Conservation (phyloP, 805 yeast species). For the Debaryomyces prosopidis region DNA sequence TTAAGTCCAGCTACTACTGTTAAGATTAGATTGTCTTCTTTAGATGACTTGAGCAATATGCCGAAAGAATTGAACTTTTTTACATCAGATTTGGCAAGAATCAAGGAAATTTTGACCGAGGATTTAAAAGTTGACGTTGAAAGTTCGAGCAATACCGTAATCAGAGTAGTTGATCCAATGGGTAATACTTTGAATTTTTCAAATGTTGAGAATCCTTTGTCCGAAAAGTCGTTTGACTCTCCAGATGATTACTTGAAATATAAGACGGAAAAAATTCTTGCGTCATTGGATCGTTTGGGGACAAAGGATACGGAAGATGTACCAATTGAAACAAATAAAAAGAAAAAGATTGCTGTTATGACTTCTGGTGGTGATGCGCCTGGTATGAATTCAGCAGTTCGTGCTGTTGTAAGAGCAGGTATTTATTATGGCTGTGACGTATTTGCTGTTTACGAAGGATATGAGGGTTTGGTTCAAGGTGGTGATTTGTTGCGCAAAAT, state of each 20-base stretch:
- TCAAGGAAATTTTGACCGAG: constrained; percentile 17
- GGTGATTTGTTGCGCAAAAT: constrained; percentile 60
- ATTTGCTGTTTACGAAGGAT: constrained; percentile 72
- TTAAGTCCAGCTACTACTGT: constrained; percentile 30
- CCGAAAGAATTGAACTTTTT: constrained; percentile 30
- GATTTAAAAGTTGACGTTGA: constrained; percentile 2
- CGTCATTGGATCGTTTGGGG: constrained; percentile 9
- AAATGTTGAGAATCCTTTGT: constrained; percentile 20
- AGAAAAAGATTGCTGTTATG: constrained; percentile 68
- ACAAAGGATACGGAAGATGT: background rate
- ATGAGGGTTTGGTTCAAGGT: constrained; percentile 69
- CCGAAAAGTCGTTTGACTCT: constrained; percentile 16
- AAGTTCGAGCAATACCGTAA: constrained; percentile 8
- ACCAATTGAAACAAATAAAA: constrained; percentile 13
- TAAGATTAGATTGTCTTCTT: constrained; percentile 34
- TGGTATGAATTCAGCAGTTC: constrained; percentile 76
- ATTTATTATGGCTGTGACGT: constrained; percentile 64
- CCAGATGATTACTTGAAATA: constrained; percentile 29
- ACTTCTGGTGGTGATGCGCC: constrained; percentile 84
- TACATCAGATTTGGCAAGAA: constrained; percentile 25
- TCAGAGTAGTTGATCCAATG: constrained; percentile 30
- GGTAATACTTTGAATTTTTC: constrained; percentile 33
- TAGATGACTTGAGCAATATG: constrained; percentile 4
- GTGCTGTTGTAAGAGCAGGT: constrained; percentile 73
- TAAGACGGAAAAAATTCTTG: constrained; percentile 10